A percentile compares a stretch with the other conserved stretches of the same genome.
Evolutionary conservation across 2,329 filamentous ascomycete genomes (phyloP).

Genomic region (Podosphaera fusca): DNA sequence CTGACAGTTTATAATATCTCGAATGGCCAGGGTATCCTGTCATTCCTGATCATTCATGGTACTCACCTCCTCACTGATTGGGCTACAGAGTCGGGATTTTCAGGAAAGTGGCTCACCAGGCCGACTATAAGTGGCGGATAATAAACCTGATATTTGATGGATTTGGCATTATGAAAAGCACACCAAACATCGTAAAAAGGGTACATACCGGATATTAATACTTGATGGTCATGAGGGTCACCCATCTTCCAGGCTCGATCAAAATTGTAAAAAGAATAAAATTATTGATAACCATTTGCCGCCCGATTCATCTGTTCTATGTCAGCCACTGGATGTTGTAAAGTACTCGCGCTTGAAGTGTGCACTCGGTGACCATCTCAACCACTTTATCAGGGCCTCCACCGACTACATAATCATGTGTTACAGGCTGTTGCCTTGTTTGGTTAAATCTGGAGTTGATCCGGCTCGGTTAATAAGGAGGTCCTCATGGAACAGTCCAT

Average conservation of each 20-base stretch:
- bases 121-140: constrained; percentile 16
- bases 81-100: constrained; percentile 11
- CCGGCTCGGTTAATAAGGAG: no score
- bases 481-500: no score
- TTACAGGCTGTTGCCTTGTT: constrained; percentile 8
- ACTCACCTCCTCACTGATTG: constrained; percentile 8
- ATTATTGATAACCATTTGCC: constrained; percentile 16
- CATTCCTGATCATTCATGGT: constrained; percentile 11
- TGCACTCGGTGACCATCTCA: constrained; percentile 14
- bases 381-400: constrained; percentile 11
- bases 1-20: no score
- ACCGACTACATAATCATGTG: constrained; percentile 15
- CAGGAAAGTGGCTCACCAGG: constrained; percentile 12
- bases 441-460: not conserved
- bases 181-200: constrained; percentile 10
- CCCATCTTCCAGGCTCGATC: constrained; percentile 15
- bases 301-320: constrained; percentile 17
- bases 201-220: constrained; percentile 17
- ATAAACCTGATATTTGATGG: constrained; percentile 17
- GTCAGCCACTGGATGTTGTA: constrained; percentile 19
- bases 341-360: constrained; percentile 18
- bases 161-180: constrained; percentile 18
- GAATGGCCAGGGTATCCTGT: constrained; percentile 7
- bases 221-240: constrained; percentile 17
- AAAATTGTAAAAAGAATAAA: constrained; percentile 17